Conservation (phyloP, 2,329 filamentous ascomycete genomes). For the Fusarium sp. region DNA sequence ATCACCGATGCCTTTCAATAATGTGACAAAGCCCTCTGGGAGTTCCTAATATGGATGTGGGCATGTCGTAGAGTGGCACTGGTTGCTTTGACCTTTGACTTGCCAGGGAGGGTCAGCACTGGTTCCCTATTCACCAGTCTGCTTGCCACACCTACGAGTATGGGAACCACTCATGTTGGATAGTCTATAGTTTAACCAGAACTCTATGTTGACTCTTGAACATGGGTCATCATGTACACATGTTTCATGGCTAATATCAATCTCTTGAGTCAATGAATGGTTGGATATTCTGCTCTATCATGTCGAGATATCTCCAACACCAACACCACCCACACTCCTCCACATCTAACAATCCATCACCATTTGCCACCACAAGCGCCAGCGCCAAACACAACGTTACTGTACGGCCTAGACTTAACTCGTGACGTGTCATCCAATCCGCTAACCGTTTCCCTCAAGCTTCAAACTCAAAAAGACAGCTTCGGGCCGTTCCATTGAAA, state of each 20-base stretch:
- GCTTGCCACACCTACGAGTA: background rate
- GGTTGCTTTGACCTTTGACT: background rate
- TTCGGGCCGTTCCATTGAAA: conserved; percentile 16
- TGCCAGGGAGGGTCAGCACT: background rate
- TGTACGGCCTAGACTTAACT: background rate
- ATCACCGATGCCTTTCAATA: background rate
- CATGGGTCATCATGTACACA: background rate
- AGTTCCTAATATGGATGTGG: background rate
- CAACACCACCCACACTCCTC: background rate
- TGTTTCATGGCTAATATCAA: background rate
- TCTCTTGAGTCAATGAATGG: background rate
- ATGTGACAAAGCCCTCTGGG: background rate
- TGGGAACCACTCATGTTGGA: background rate
- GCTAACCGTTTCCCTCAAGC: conserved; percentile 9
- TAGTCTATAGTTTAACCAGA: background rate
- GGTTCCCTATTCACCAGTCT: background rate
- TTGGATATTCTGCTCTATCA: background rate
- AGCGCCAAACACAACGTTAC: conserved; percentile 7
- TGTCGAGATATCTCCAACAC: background rate
- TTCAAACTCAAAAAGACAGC: conserved; percentile 23
- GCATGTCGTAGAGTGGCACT: background rate
- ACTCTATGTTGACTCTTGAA: background rate
- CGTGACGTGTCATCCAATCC: conserved; percentile 9
- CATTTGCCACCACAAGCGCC: conserved; percentile 27
- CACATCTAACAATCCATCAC: background rate